Base-by-base conservation (phyloP, 2,329 filamentous ascomycete genomes). In the Periconia sp. region DNA sequence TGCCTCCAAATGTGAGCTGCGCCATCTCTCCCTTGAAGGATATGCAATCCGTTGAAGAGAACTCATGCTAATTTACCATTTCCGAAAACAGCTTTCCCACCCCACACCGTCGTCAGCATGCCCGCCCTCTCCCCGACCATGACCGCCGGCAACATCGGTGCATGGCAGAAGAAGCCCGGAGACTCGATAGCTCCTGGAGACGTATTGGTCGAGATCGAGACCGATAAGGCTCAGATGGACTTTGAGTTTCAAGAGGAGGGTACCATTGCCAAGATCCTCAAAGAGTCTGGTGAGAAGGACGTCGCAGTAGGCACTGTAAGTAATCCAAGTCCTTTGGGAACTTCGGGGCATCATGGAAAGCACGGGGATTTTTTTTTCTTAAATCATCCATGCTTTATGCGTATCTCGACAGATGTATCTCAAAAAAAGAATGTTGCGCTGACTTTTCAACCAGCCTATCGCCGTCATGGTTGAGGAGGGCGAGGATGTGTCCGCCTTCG, bases 201-300 rank as follows among this genome's bases (percentile, higher is more conserved):
- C 75, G 94, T 99, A 45, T 81, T 99, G 65, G 92, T 96, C 65
- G 92, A 96, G 83, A 96, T 97, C 70, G 94, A 99, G 85, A 99
- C 94, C 68, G 94, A 99, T 80, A 99, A 99, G 85, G 94, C 94
- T 61, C 94, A 97, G 82, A 99, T 99, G 94, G 94, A 99, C 82
- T 97, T 99, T 76, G 94, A 99, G 79, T 97, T 96, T 79, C 94
- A 99, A 79, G 94, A 99, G 72, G 94, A 97, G 75, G 94, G 93
- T 81, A 85, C 96, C 56, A 83, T 99, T 64, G 93, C 94, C 70
- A 96, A 96, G 84, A 84, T 97, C 60, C 82, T 99, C 71, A 94
- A 92, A 81, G 90, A 96, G 44, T 88, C 89, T 56, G 95, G 95
- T 62, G 89, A 88, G 77, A 99, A 97, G 83, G 94, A 99, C 75